Base-by-base conservation (phyloP, 139 green algal genomes). In the Chlorella ohadii region DNA sequence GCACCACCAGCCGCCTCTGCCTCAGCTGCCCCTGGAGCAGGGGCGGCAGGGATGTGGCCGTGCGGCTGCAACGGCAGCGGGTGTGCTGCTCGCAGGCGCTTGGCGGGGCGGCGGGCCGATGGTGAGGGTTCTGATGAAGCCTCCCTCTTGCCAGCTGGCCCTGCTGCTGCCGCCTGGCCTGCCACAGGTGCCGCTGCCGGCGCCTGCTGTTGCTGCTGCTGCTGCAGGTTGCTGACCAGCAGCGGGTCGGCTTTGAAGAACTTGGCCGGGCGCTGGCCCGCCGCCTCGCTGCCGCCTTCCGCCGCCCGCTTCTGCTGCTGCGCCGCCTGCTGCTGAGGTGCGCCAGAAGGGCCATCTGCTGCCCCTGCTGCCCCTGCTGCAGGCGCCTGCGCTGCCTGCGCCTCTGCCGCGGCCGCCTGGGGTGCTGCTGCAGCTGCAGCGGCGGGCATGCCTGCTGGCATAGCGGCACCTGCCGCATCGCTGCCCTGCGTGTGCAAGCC, bases 161-260 rank as follows among this genome's bases (percentile, higher is more conserved):
- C 20, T 20, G 73, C 73, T 22, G 23, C 74, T 65, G 57, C 56
- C 39, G 75, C 61, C 27, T 4, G 31, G 39, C 34, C 70, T 59
- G 70, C 71, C 64, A 41, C 17, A 33, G 44, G 22, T 47, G 11
- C 9, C 28, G 72, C 44, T 66, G 72, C n/a, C 12, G 34, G 34
- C 61, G 27, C 16, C 63, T 78, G 33, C 64, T 39, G 64, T 22
- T 56, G 70, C 71, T 57, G 71, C n/a, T 79, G 44, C 34, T 81
- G 75, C 55, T 71, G 57, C 75, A 57, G 56, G 66, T n/a, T 80
- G 28, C n/a, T 56, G 7, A 33, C 81, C n/a, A 85, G 64, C 72
- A 47, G 41, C 2, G 41, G 17, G 51, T 75, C 81, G 7, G 78
- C 61, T 39, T 83, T 83, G 19, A 83, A 16, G 47, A 61, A 75